Conservation (phyloP, 2,329 filamentous ascomycete species). For the Lomentospora prolificans region DNA sequence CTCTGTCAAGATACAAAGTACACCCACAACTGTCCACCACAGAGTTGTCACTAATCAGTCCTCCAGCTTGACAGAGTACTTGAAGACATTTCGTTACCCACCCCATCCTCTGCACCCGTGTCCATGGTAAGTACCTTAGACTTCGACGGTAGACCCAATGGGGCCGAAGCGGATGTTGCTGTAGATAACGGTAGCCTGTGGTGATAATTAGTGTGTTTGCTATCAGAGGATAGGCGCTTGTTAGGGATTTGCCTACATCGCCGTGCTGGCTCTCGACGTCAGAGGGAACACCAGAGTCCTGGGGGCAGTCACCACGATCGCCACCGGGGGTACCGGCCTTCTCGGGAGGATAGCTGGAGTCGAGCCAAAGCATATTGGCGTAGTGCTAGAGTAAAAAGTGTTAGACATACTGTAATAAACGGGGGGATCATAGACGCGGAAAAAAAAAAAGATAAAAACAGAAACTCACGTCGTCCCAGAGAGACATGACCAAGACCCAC, state of each 20-base stretch:
- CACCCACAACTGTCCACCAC: not conserved
- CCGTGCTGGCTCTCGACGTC: slow-evolving; percentile 14
- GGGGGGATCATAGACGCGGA: too few relatives aligned
- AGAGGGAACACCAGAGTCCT: slow-evolving; percentile 17
- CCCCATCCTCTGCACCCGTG: not conserved
- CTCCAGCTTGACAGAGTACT: not conserved
- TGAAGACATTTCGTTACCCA: not conserved
- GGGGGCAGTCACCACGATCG: slow-evolving; percentile 16
- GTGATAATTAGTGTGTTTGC: not conserved
- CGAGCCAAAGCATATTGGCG: slow-evolving; percentile 66
- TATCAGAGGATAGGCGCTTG: not conserved
- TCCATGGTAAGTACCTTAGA: not conserved
- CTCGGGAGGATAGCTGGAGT: slow-evolving; percentile 48
- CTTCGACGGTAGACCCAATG: slow-evolving; percentile 30
- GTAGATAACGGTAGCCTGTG: slow-evolving; percentile 28
- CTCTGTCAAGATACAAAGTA: not conserved
- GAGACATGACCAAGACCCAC: slow-evolving; percentile 55
- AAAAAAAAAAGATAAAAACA: not conserved
- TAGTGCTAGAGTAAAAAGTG: slow-evolving; percentile 29
- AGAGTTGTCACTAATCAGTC: not conserved
- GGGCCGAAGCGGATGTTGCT: slow-evolving; percentile 40
- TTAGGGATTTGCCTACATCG: not conserved
- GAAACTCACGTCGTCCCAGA: slow-evolving; percentile 34
- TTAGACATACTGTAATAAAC: too few relatives aligned
- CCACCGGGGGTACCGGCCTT: slow-evolving; percentile 15